phyloP scores from a whole-genome alignment of 768 basidiomycete genomes.

The Amanita rubescens region DNA sequence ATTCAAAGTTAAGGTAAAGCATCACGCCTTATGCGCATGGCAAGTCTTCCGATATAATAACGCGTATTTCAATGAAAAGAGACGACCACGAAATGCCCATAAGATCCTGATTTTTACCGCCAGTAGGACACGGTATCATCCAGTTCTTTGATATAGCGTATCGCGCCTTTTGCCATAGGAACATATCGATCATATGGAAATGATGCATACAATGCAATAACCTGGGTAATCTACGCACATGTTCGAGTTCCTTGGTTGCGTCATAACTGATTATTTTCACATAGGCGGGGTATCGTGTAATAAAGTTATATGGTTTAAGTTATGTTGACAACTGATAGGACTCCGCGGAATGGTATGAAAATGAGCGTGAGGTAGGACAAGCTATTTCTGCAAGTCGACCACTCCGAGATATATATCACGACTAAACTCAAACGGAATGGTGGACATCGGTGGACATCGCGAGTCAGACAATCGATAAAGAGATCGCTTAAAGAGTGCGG shows the following conservation, averaged over 20 bases:
- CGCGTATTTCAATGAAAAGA: background rate
- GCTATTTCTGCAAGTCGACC: slow-evolving; percentile 50
- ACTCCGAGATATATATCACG: slow-evolving; percentile 59
- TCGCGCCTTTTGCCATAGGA: slow-evolving; percentile 20
- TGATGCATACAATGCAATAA: slow-evolving; percentile 48
- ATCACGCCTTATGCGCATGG: background rate
- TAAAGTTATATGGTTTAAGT: slow-evolving; percentile 5
- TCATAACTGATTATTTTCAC: slow-evolving; percentile 8
- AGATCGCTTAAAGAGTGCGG: slow-evolving; percentile 45
- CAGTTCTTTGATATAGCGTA: background rate
- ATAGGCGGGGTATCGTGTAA: slow-evolving; percentile 51
- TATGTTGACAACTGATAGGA: slow-evolving; percentile 27
- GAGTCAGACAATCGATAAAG: slow-evolving; percentile 41
- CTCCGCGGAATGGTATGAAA: slow-evolving; percentile 50
- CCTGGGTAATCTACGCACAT: slow-evolving; percentile 31
- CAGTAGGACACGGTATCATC: background rate
- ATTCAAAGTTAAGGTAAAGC: slow-evolving; percentile 8
- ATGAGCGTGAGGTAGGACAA: slow-evolving; percentile 56
- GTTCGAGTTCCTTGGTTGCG: slow-evolving; percentile 6
- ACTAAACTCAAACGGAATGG: slow-evolving; percentile 60
- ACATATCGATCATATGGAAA: slow-evolving; percentile 59
- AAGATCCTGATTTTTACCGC: background rate
- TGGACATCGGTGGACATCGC: slow-evolving; percentile 42
- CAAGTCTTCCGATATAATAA: background rate
- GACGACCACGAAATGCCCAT: background rate